Base-by-base conservation (phyloP, 345 rosid genomes). In the Gossypium rotundifolium region DNA sequence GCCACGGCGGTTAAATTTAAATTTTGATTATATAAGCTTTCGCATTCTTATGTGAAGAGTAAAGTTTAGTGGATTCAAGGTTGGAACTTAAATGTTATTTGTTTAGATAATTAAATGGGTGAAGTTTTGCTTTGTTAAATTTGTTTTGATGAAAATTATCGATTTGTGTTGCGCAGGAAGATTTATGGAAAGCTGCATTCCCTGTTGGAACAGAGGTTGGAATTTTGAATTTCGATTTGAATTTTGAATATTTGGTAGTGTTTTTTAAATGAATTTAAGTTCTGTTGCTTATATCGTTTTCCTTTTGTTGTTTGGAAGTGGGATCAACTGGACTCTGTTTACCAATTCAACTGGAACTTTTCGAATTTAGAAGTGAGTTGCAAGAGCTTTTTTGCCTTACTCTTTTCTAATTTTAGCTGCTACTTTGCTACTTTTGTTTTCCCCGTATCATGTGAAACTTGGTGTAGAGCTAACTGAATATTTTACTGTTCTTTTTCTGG, bases 191-290 rank as follows among this genome's bases (percentile, higher is more conserved):
- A 83, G 85, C 76, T 51, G 90, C 83, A 14, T 90, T 90, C 78
- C 97, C 97, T 11, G 97, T 94, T 75, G 99, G 99, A 53, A 90
- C 96, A 2, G 99, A 93, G 98, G 98, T 93, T 68, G 23, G 60
- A 66, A 46, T 20, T 70, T 57, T 59, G 14, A 5, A 27, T 78
- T 79, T 45, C 6, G 33, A 59, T 33, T 22, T 27, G 29, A 22
- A 1, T 65, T 14, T 59, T 71, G 53, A 51, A 25, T 65, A 52
- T 73, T 77, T 10, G 51, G 25, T 18, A 3, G 29, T 49, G 55
- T 68, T 42, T 71, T 33, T 33, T 16, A 48, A 10, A 27, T 11
- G 70, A 27, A 61, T 20, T 45, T 66, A 18, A 38, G 4, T 58
- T 63, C 14, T 14, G 59, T 69, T 78, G 57, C 80, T 78, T 73